Evolutionary conservation across 306 rosid genomes (phyloP), one percentile per base, ranked within the genome.

Genomic region (Sesbania bispinosa): DNA sequence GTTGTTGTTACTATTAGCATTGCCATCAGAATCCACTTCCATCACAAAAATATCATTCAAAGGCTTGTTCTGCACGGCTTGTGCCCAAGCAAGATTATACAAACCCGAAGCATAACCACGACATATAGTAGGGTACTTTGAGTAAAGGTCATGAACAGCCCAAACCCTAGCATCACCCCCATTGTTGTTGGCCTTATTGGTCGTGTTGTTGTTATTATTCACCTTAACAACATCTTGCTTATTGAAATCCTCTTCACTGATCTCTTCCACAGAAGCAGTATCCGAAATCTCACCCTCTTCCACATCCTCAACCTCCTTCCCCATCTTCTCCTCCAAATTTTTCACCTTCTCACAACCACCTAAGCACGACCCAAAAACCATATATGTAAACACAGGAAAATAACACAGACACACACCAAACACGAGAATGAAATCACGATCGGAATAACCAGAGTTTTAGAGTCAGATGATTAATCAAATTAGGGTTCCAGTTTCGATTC

Each of bases 211-310:
- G 41, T 38, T 74, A 66, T 60, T 58, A 51, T 38, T 65, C 67
- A 6, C 43, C 63, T 45, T 80, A 71, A 33, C 70, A 46, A 4
- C 58, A 35, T 89, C 96, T 26, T 80, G 93, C 79, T 86, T 89
- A 0, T 79, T 83, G 81, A 91, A 95, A 89, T 87, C 99, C 39
- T 84, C 97, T 27, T 79, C 90, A 60, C 72, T 89, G 79, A 95
- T 95, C 93, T 95, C 99, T 74, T 88, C 97, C 55, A 94, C 86
- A 5, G 99, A 95, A 70, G 86, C 92, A 54, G 96, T 61, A 73
- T 91, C 96, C 5, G 97, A 89, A 83, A 95, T 91, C 74, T 95
- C 99, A 50, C 99, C 99, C 71, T 91, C 99, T 74, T 95, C 99
- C 2, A 88, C 99, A 77, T 83, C 99, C 66, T 72, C 86, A 11